Evolutionary conservation across 495 filamentous ascomycete species (phyloP).

Genomic region (Clohesyomyces aquaticus): DNA sequence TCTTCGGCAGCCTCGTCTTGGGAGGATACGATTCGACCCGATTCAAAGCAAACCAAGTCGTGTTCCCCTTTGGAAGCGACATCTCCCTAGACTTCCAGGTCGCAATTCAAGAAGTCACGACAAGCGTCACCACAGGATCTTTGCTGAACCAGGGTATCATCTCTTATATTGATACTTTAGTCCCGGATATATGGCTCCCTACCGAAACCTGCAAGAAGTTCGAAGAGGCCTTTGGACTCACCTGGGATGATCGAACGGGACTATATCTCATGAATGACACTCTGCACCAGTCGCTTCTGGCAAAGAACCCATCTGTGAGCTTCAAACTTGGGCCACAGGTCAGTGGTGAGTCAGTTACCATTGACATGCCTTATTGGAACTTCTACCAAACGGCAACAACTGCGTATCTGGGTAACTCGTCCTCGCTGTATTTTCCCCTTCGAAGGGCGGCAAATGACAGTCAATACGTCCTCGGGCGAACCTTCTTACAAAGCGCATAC

Average conservation of each 20-base stretch:
- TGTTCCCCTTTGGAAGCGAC: slow-evolving; percentile 40
- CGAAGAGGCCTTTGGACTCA: slow-evolving; percentile 45
- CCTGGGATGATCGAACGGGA: slow-evolving; percentile 41
- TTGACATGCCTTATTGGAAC: slow-evolving; percentile 45
- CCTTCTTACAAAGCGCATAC: slow-evolving; percentile 47
- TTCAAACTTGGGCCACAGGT: slow-evolving; percentile 42
- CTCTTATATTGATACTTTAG: slow-evolving; percentile 43
- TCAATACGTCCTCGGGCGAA: slow-evolving; percentile 46
- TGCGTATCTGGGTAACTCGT: slow-evolving; percentile 35
- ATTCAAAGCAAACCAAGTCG: slow-evolving; percentile 39
- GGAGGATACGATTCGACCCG: slow-evolving; percentile 46
- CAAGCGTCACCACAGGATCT: slow-evolving; percentile 23
- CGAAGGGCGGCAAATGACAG: slow-evolving; percentile 41
- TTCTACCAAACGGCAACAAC: slow-evolving; percentile 44
- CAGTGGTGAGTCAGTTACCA: slow-evolving; percentile 35
- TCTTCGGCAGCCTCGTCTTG: slow-evolving; percentile 44
- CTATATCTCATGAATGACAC: slow-evolving; percentile 46
- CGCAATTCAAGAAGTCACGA: slow-evolving; percentile 43
- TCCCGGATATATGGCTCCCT: slow-evolving; percentile 47
- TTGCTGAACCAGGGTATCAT: slow-evolving; percentile 38
- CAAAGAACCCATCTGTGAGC: slow-evolving; percentile 41
- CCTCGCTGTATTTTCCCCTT: slow-evolving; percentile 46
- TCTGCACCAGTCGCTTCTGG: slow-evolving; percentile 38
- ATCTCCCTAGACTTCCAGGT: slow-evolving; percentile 42
- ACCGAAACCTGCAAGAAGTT: slow-evolving; percentile 41